Conservation (phyloP, 768 basidiomycete species). For the Mycena venus region DNA sequence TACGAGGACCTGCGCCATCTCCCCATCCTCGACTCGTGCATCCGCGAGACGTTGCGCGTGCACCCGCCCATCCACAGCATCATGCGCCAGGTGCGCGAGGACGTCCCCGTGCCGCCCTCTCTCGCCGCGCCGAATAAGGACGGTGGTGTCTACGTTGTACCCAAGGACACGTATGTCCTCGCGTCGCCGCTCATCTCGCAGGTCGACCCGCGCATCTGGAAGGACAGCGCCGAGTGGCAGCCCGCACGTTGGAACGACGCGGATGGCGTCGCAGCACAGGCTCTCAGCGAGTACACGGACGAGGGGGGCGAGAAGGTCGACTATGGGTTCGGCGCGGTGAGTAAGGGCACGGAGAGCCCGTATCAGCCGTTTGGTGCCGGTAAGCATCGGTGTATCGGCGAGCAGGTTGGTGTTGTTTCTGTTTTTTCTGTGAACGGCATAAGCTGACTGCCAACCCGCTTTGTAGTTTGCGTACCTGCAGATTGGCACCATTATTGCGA, state of each 20-base stretch:
- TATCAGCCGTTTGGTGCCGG: slow-evolving; percentile 99
- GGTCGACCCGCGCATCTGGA: slow-evolving; percentile 89
- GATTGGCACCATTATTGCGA: slow-evolving; percentile 85
- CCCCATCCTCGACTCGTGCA: slow-evolving; percentile 87
- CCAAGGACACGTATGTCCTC: slow-evolving; percentile 90
- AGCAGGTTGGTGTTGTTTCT: slow-evolving; percentile 76
- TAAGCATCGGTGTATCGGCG: slow-evolving; percentile 94
- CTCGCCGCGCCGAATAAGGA: slow-evolving; percentile 85
- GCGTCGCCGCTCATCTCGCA: slow-evolving; percentile 92
- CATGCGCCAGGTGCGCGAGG: slow-evolving; percentile 91
- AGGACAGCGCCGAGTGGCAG: slow-evolving; percentile 77
- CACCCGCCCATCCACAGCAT: slow-evolving; percentile 98
- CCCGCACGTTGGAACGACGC: slow-evolving; percentile 89
- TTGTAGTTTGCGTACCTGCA: slow-evolving; percentile 93
- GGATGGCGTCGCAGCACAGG: slow-evolving; percentile 84
- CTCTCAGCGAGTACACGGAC: slow-evolving; percentile 81
- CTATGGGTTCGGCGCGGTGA: slow-evolving; percentile 95
- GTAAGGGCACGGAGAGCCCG: slow-evolving; percentile 95
- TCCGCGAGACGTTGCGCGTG: slow-evolving; percentile 93
- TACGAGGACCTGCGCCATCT: slow-evolving; percentile 90
- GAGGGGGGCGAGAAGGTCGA: slow-evolving; percentile 91
- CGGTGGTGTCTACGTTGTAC: slow-evolving; percentile 81
- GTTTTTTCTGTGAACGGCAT: neutral
- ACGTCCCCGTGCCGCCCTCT: slow-evolving; percentile 85
- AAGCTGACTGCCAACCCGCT: neutral